Percentiles rank a stretch among this genome's conserved stretches.
Conservation (phyloP, 169 alveolate genomes). For the Cryptosporidium muris region DNA sequence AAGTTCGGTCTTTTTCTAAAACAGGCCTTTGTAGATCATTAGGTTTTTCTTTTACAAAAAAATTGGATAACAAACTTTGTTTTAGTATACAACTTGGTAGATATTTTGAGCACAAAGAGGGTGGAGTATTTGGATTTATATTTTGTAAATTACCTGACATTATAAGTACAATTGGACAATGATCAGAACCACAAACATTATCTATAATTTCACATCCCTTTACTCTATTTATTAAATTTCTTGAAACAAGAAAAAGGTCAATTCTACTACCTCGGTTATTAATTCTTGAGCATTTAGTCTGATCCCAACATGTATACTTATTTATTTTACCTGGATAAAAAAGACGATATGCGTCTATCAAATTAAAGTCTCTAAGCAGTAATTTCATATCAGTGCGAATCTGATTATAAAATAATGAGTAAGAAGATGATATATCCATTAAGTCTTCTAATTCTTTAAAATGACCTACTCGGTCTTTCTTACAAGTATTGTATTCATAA, state of each 20-base stretch:
- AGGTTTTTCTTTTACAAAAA: background rate
- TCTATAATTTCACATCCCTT: constrained; percentile 17
- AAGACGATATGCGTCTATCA: constrained; percentile 22
- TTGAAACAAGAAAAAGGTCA: constrained; percentile 40
- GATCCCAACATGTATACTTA: constrained; percentile 60
- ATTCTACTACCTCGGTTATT: constrained; percentile 51
- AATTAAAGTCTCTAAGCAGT: constrained; percentile 2
- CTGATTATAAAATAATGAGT: background rate
- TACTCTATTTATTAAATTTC: background rate
- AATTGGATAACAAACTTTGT: constrained; percentile 6
- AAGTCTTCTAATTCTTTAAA: background rate
- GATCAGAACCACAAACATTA: constrained; percentile 53
- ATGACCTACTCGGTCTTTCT: background rate
- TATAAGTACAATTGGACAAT: constrained; percentile 35
- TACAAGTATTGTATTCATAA: background rate
- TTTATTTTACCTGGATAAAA: constrained; percentile 8
- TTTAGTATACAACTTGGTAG: constrained; percentile 38
- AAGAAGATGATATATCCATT: background rate
- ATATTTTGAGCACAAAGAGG: constrained; percentile 31
- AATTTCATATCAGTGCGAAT: background rate
- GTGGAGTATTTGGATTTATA: constrained; percentile 1
- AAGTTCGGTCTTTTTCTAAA: background rate
- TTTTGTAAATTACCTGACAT: background rate
- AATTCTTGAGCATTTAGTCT: constrained; percentile 24
- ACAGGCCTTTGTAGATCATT: background rate